Percentiles rank a stretch among this genome's conserved stretches.
Evolutionary conservation across 208 protist genomes (phyloP).

Genomic region (Leishmania guyanensis): DNA sequence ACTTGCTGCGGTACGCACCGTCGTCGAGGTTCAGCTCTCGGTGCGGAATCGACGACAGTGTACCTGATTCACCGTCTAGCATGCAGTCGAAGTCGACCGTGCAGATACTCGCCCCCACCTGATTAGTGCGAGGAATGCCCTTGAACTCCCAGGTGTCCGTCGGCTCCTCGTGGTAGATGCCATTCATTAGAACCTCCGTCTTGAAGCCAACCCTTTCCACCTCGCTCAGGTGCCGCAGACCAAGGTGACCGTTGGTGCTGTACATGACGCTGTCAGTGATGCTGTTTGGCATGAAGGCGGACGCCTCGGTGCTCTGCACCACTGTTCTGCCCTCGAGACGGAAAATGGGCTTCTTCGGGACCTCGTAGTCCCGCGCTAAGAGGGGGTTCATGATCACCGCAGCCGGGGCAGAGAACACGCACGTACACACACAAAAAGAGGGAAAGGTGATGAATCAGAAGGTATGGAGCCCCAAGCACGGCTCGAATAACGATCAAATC

Average conservation of each 20-base stretch:
- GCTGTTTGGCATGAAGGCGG: conserved; percentile 75
- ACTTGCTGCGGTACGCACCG: conserved; percentile 75
- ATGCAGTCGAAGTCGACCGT: conserved; percentile 70
- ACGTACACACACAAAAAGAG: background rate
- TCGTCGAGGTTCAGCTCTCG: conserved; percentile 67
- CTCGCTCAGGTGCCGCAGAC: conserved; percentile 77
- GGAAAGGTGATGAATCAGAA: background rate
- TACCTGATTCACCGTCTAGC: conserved; percentile 83
- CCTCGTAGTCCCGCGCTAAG: conserved; percentile 84
- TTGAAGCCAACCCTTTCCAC: conserved; percentile 71
- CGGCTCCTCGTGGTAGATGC: conserved; percentile 64
- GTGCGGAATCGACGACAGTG: conserved; percentile 61
- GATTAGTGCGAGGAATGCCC: conserved; percentile 31
- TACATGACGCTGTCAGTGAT: conserved; percentile 88
- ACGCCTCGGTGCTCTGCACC: conserved; percentile 77
- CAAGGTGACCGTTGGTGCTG: conserved; percentile 85
- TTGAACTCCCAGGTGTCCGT: conserved; percentile 18
- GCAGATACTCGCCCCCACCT: conserved; percentile 75
- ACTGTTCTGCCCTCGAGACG: conserved; percentile 73
- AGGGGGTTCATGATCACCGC: conserved; percentile 31
- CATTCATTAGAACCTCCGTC: conserved; percentile 80
- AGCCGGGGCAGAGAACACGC: background rate
- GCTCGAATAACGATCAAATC: background rate
- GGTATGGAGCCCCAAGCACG: background rate
- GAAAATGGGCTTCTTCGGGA: conserved; percentile 86